Evolutionary conservation across 345 rosid genomes (phyloP).

Genomic region (Dipteronia dyeriana): DNA sequence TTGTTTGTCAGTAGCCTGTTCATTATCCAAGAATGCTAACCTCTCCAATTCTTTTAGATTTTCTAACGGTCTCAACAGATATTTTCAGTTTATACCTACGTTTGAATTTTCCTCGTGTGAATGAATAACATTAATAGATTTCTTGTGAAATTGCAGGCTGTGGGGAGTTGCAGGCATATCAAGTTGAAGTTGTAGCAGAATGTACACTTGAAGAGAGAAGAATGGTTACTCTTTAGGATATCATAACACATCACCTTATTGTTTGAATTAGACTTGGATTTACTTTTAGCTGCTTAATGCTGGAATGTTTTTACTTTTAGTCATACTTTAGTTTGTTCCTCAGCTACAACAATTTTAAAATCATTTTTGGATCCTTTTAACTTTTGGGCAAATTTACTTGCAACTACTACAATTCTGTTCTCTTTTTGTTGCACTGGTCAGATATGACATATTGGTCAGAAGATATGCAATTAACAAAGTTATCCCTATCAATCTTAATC

Average conservation of each 20-base stretch:
- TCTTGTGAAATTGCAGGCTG: constrained; percentile 1
- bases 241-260: not conserved
- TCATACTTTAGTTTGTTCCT: not conserved
- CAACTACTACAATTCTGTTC: not conserved
- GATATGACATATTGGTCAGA: too few species aligned
- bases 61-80: too few species aligned
- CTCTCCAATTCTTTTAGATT: too few species aligned
- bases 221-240: not conserved
- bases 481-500: too few species aligned
- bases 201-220: not conserved
- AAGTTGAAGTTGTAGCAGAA: not conserved
- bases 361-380: not conserved
- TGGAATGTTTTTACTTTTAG: not conserved
- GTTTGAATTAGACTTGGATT: not conserved
- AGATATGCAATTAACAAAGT: too few species aligned
- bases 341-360: not conserved
- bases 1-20: too few species aligned
- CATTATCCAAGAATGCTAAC: too few species aligned
- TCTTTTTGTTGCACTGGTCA: not conserved
- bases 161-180: not conserved
- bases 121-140: not conserved
- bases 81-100: not conserved
- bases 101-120: not conserved
- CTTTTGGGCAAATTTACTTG: not conserved
- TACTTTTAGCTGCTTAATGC: not conserved